Percentiles rank a stretch among this genome's conserved stretches.
Conservation (phyloP, 345 rosid species). For the Orychophragmus violaceus region DNA sequence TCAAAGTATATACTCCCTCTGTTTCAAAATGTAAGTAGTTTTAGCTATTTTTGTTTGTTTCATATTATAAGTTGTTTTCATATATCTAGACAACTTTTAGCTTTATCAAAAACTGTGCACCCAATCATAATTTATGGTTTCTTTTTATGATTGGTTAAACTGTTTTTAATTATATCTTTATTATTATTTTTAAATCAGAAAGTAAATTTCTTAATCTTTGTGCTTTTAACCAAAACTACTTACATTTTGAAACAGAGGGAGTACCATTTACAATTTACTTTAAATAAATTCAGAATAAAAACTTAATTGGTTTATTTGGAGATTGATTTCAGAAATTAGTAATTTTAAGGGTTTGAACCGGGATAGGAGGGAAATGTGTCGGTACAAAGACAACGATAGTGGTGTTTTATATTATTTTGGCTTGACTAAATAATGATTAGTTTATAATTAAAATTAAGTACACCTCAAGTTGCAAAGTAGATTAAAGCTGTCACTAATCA, state of each 20-base stretch:
- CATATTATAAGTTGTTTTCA: too few relatives aligned
- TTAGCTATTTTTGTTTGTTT: too few relatives aligned
- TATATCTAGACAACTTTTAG: too few relatives aligned
- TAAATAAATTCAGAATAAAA: background rate
- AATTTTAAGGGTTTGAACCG: background rate
- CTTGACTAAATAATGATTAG: background rate
- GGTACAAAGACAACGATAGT: slow-evolving; percentile 25
- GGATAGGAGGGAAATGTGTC: slow-evolving; percentile 28
- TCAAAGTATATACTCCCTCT: background rate
- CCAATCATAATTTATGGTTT: too few relatives aligned
- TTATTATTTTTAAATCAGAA: too few relatives aligned
- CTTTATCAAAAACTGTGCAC: too few relatives aligned
- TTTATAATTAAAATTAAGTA: background rate
- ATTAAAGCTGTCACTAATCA: slow-evolving; percentile 30
- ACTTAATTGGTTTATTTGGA: background rate
- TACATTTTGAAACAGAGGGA: too few relatives aligned
- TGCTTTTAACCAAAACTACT: too few relatives aligned
- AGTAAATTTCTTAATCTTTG: too few relatives aligned
- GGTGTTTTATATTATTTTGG: slow-evolving; percentile 12
- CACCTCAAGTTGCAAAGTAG: slow-evolving; percentile 21
- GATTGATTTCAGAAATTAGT: background rate
- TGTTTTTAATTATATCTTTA: too few relatives aligned
- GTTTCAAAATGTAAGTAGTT: too few relatives aligned
- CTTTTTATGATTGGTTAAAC: too few relatives aligned
- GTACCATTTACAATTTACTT: background rate